A percentile compares a stretch with the other conserved stretches of the same genome.
phyloP scores from a whole-genome alignment of 148 eudicot genomes.

The Vaccinium darrowii region DNA sequence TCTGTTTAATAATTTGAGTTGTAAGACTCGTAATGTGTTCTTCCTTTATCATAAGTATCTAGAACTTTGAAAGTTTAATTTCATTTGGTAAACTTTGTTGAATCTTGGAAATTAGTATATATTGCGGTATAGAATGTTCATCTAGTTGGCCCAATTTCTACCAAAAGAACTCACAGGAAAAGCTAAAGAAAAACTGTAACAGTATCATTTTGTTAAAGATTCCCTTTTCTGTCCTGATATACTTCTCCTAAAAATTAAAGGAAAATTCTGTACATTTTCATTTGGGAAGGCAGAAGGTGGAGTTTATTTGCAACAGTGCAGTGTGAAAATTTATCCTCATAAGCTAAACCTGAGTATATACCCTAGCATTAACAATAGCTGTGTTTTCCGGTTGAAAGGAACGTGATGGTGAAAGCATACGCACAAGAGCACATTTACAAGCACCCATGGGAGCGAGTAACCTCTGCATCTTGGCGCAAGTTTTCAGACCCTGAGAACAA shows the following conservation, averaged over 20 bases:
- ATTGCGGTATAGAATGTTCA: background rate
- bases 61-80: background rate
- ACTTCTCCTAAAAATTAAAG: background rate
- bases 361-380: too few species aligned
- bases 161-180: background rate
- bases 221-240: background rate
- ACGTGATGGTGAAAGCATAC: constrained; percentile 75
- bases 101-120: background rate
- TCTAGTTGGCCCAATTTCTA: constrained; percentile 3
- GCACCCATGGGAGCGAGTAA: constrained; percentile 97
- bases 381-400: constrained; percentile 2
- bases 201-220: background rate
- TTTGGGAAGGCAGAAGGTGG: background rate
- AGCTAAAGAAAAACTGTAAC: background rate
- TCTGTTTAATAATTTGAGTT: background rate
- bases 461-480: constrained; percentile 98
- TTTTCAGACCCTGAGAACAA: constrained; percentile 92
- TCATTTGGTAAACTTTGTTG: background rate
- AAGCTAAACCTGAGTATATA: background rate
- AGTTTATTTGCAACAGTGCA: background rate
- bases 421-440: constrained; percentile 80
- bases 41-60: background rate
- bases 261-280: background rate
- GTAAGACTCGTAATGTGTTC: background rate
- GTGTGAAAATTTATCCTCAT: background rate